Evolutionary conservation across 139 green algal genomes (phyloP).

Genomic region (Chlamydomonas sp.): DNA sequence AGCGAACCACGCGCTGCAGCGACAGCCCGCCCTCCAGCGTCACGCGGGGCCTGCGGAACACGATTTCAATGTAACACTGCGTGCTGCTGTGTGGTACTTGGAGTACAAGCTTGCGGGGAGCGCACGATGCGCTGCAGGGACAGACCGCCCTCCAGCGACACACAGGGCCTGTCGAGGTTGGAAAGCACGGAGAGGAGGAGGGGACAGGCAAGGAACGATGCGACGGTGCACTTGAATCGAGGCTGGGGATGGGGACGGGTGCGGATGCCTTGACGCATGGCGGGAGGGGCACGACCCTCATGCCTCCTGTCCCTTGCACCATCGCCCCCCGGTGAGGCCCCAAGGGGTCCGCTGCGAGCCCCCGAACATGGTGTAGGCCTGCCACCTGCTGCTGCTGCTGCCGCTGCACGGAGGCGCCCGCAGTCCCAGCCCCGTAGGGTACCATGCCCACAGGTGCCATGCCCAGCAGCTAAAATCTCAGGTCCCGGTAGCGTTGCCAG

Average conservation of each 20-base stretch:
- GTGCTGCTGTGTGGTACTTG: too few species aligned
- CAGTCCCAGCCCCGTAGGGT: neutral
- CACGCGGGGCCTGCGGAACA: constrained; percentile 35
- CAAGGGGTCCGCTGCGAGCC: too few species aligned
- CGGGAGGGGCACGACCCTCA: neutral
- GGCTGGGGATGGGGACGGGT: too few species aligned
- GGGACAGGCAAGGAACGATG: too few species aligned
- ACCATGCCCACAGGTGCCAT: too few species aligned
- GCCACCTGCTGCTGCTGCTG: too few species aligned
- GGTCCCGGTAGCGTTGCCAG: too few species aligned
- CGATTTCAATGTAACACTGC: too few species aligned
- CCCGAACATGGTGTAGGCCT: too few species aligned
- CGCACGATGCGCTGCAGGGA: constrained; percentile 60
- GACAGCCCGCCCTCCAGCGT: constrained; percentile 72
- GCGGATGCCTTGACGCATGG: too few species aligned
- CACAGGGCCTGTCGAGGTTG: constrained; percentile 19
- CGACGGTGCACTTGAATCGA: too few species aligned
- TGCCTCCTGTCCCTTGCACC: neutral
- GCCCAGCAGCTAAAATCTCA: neutral
- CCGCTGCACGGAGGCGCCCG: neutral
- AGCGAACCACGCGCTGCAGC: constrained; percentile 60
- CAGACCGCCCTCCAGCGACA: constrained; percentile 72
- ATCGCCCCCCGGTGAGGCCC: too few species aligned
- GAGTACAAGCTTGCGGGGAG: constrained; percentile 58
- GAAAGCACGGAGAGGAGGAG: neutral